These are phyloP conservation scores for Neodidymelliopsis sp. DNA, from an alignment of 2,329 filamentous ascomycete species.

Conservation along the genomic window DNA sequence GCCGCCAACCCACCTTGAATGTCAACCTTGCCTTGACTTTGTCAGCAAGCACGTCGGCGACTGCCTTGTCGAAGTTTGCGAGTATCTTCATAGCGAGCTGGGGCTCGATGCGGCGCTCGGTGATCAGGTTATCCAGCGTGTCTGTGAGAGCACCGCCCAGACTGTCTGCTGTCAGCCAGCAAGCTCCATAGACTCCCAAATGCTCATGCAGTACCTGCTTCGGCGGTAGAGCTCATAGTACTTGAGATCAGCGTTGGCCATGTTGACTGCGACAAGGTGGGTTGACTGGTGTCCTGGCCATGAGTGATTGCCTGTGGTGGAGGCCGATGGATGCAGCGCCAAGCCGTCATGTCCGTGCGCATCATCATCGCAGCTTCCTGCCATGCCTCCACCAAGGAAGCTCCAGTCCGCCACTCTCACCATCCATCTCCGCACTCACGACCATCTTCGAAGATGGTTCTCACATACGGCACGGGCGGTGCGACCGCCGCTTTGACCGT, in stretches of 20 bases:
- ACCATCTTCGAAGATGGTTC: conserved; percentile 66
- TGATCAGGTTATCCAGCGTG: conserved; percentile 96
- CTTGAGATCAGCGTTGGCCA: conserved; percentile 56
- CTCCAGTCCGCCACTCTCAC: conserved; percentile 35
- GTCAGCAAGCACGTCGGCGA: conserved; percentile 89
- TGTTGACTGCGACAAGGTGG: conserved; percentile 29
- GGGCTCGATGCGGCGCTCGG: conserved; percentile 91
- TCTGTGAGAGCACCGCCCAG: conserved; percentile 94
- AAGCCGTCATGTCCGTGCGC: conserved; percentile 26
- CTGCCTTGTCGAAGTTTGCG: conserved; percentile 90
- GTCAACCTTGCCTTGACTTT: conserved; percentile 89
- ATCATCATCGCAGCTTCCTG: conserved; percentile 34
- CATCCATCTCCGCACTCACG: conserved; percentile 32
- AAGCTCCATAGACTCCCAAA: conserved; percentile 17
- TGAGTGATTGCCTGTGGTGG: conserved; percentile 23
- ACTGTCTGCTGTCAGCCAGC: conserved; percentile 60
- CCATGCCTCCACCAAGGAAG: conserved; percentile 33
- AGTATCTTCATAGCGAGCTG: conserved; percentile 99
- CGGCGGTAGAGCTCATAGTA: conserved; percentile 97
- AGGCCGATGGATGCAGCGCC: conserved; percentile 17
- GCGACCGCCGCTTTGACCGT: conserved; percentile 72
- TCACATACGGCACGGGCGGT: conserved; percentile 74
- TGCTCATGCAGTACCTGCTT: conserved; percentile 76
- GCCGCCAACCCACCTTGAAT: conserved; percentile 78
- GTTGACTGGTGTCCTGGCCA: conserved; percentile 20